A percentile compares a stretch with the other conserved stretches of the same genome.
Conservation (phyloP, 768 basidiomycete genomes). For the Rhizopogon vinicolor region DNA sequence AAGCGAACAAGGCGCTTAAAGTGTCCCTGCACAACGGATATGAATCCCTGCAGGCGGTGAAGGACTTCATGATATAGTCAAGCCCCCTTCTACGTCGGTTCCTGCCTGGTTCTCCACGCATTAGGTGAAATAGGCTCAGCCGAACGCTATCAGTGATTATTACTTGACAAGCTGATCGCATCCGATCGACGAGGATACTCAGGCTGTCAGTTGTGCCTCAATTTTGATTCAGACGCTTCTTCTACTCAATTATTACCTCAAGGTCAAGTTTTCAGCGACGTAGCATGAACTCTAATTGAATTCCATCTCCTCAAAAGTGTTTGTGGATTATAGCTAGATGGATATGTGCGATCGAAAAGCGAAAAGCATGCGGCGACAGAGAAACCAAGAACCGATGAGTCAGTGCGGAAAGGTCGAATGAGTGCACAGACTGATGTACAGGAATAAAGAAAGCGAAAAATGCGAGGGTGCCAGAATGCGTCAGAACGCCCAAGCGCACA, state of each 20-base stretch:
- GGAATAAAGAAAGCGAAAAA: constrained; percentile 7
- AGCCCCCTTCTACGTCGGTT: too few relatives aligned
- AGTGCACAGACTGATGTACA: constrained; percentile 15
- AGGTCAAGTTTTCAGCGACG: background rate
- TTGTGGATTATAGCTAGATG: constrained; percentile 15
- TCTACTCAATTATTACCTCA: background rate
- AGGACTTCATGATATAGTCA: background rate
- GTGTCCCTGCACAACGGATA: background rate
- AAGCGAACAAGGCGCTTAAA: background rate
- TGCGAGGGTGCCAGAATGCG: constrained; percentile 3
- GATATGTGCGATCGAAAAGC: constrained; percentile 11
- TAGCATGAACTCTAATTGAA: constrained; percentile 1
- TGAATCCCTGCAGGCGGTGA: background rate
- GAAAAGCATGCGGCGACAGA: constrained; percentile 6
- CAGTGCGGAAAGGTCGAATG: constrained; percentile 24
- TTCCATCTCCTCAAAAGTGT: constrained; percentile 3
- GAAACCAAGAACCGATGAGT: constrained; percentile 14
- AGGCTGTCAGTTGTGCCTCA: background rate
- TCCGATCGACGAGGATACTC: background rate
- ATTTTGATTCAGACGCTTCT: constrained; percentile 2
- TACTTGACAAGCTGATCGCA: background rate
- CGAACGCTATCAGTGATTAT: background rate
- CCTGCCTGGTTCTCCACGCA: too few relatives aligned
- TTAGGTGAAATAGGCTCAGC: background rate
- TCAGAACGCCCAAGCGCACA: constrained; percentile 8